A percentile compares a stretch with the other conserved stretches of the same genome.
Evolutionary conservation across 2,329 filamentous ascomycete species (phyloP).

Genomic region (Stagonosporopsis vannaccii): DNA sequence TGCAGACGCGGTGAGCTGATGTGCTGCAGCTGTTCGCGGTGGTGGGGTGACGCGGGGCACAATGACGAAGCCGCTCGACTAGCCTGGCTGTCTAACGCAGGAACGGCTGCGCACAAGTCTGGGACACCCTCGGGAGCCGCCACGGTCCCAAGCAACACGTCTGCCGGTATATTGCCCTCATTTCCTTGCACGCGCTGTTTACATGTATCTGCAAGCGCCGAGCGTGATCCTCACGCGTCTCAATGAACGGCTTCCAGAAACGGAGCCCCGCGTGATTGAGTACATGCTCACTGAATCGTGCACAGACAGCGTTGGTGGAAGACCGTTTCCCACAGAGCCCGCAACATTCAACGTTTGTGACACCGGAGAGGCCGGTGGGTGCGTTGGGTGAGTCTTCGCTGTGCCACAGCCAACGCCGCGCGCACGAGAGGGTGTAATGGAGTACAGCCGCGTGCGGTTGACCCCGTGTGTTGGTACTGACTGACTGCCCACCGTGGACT

Average conservation of each 20-base stretch:
- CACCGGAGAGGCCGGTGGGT: constrained; percentile 9
- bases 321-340: constrained; percentile 1
- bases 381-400: constrained; percentile 1
- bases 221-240: constrained; percentile 8
- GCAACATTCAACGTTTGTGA: constrained; percentile 10
- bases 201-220: neutral
- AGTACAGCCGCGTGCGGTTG: constrained; percentile 4
- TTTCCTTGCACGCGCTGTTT: constrained; percentile 14
- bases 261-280: constrained; percentile 10
- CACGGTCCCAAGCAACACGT: constrained; percentile 12
- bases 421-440: neutral
- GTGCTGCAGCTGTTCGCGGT: neutral
- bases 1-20: constrained; percentile 15
- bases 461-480: neutral
- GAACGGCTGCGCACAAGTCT: constrained; percentile 4
- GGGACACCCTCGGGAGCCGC: neutral
- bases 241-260: neutral
- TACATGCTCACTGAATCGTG: constrained; percentile 6
- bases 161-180: constrained; percentile 4
- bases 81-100: constrained; percentile 8
- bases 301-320: constrained; percentile 9
- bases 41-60: constrained; percentile 10
- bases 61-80: constrained; percentile 1
- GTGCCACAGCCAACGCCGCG: constrained; percentile 2
- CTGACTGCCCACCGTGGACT: constrained; percentile 8